Evolutionary conservation across 768 basidiomycete genomes (phyloP), one percentile per base, ranked within the genome.

Genomic region (Cantharellus cinnabarinus): DNA sequence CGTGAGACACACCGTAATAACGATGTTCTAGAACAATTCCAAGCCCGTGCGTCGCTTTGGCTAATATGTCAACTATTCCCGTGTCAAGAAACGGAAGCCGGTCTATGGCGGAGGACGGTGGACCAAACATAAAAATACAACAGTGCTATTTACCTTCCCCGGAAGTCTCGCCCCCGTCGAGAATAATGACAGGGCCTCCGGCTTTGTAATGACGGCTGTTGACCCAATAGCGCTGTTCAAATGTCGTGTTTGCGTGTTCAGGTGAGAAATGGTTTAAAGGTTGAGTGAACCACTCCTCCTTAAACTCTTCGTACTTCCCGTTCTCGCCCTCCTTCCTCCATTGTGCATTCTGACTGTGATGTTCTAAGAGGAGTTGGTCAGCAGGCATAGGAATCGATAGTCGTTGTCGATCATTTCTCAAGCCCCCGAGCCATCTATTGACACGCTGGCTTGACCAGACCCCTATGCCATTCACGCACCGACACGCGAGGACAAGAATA

Each of bases 81-180:
- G 79, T 83, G 62, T 87, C 82, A 29, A 85, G 70, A 71, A 80
- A 85, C 0, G 70, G 68, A 4, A 74, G 56, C 54, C 73, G 64
- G 44, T 65, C 66, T 54, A 54, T 10, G 38, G 38, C 29, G 10
- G 29, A 10, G 44, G 10, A 29, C 10, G 44, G 29, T 10, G 44
- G 10, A 29, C 10, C 44, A 29, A 10, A 29, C 44, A 10, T 7
- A 54, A 10, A 37, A 37, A 7, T 7, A 54, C 7, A 14, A 7
- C 35, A 7, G 35, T 37, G 52, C 35, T 54, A 10, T 37, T 10
- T 37, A 54, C 52, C 52, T 51, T 79, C 80, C 20, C 89, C 94
- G 62, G 79, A 83, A 2, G 89, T 94, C 71, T 97, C 94, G 14
- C 94, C 94, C 0, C 89, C 89, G 68, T 97, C 94, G 29, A 97